Evolutionary conservation across 2,329 filamentous ascomycete species (phyloP), one percentile per base, ranked within the genome.

Genomic region (Diaporthe citri): DNA sequence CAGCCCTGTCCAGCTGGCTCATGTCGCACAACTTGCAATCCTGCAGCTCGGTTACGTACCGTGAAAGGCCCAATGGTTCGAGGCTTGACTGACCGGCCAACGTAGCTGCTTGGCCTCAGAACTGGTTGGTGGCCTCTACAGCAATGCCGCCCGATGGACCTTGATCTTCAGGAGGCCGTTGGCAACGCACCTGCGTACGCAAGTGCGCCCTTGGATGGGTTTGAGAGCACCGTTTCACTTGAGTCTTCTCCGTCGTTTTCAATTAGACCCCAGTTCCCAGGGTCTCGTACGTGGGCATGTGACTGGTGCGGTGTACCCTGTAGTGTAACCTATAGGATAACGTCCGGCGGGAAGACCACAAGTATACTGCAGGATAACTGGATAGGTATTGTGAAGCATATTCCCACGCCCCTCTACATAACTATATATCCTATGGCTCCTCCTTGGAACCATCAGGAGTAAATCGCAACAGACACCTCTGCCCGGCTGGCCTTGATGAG

Each of bases 401-500:
- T 22, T 15, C 41, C 9, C 17, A 3, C 8, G 17, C 7, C 28
- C 51, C 36, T 15, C 3, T n/a, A n/a, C 5, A 12, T 17, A 13
- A 25, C 2, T 17, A 12, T 12, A 20, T 25, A 22, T 12, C 31
- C 31, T 51, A 25, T 36, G 31, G 12, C 43, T 39, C 20, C 8
- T 41, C 39, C 12, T 9, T 31, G 7, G n/a, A 20, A 10, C 43
- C 69, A 28, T 66, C 51, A 25, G 86, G 84, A 20, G 85, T 78
- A 75, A 91, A 89, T 64, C 82, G 84, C 66, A 94, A 80, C 72
- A 90, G 82, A 77, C 92, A 94, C 71, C 82, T 88, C 80, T 92
- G 88, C 8, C 88, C 90, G 56, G 87, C 81, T 0, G 92, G 92
- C 62, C 92, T 86, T 22, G 91, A 89, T 12, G 92, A 93, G 73